A percentile compares a stretch with the other conserved stretches of the same genome.
phyloP scores from a whole-genome alignment of 345 rosid species.

The Eutrema heterophyllum region DNA sequence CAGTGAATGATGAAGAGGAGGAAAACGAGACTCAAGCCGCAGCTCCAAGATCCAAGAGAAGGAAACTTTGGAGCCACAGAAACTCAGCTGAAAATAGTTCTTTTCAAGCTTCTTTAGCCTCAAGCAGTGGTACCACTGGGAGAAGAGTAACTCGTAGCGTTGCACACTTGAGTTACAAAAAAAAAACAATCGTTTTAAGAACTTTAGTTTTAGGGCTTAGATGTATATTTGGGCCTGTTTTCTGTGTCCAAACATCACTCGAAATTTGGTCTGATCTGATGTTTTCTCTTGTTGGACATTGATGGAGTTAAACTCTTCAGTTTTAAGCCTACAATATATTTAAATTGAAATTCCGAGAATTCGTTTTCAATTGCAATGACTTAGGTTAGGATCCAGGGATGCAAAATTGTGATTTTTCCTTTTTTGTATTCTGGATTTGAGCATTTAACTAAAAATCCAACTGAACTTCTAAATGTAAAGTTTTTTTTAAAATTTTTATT shows the following conservation, averaged over 20 bases:
- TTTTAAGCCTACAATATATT: background rate
- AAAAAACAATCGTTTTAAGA: background rate
- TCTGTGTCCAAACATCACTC: background rate
- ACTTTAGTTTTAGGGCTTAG: constrained; percentile 4
- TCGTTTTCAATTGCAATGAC: background rate
- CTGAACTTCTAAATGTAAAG: too few relatives aligned
- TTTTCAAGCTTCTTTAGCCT: constrained; percentile 40
- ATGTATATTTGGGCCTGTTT: constrained; percentile 11
- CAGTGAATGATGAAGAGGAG: constrained; percentile 41
- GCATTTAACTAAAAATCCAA: too few relatives aligned
- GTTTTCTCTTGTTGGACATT: background rate
- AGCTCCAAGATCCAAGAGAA: constrained; percentile 37
- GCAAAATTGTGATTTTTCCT: too few relatives aligned
- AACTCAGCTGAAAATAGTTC: constrained; percentile 19
- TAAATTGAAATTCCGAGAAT: background rate
- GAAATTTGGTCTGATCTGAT: background rate
- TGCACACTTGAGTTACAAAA: constrained; percentile 33
- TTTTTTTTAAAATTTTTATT: too few relatives aligned
- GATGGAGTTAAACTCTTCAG: background rate
- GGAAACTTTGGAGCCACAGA: constrained; percentile 33
- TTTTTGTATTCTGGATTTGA: too few relatives aligned
- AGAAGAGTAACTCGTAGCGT: constrained; percentile 59
- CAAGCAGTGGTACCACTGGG: constrained; percentile 20
- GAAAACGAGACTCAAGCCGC: constrained; percentile 27
- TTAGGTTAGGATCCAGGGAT: background rate